Evolutionary conservation across 2,329 filamentous ascomycete genomes (phyloP), one percentile per base, ranked within the genome.

Genomic region (Fusarium kyushuense): DNA sequence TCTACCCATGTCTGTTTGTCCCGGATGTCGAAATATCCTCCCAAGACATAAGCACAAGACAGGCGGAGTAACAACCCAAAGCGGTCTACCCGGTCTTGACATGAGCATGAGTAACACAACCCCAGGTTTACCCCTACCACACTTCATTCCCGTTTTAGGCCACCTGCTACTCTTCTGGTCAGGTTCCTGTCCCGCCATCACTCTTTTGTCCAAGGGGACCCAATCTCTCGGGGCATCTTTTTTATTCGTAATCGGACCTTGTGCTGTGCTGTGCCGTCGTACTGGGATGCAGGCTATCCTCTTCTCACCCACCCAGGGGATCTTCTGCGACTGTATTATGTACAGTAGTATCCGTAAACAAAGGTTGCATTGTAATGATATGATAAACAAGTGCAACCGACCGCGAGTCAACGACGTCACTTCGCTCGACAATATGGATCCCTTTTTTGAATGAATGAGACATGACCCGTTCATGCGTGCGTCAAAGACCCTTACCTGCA

Each of bases 1-100:
- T 21, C 27, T n/a, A 27, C 23, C 46, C 32, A 36, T 49, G 46
- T 49, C 46, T 36, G 32, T 36, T 8, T 27, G 27, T 49, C 46
- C 13, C 46, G 21, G 46, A 38, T 49, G 47, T 49, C 47, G n/a
- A 36, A 49, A 19, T 35, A 14, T 30, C 12, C 17, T 48, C 30
- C 30, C 21, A 29, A 56, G 65, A 56, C 65, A 27, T 8, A 27
- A 27, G 27, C 27, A 65, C 30, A 53, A 23, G 61, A 48, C 60
- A 65, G 64, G 65, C 67, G 68, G 67, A 68, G 66, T 53, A 56
- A 42, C 67, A 62, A 53, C 67, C 69, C 63, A 63, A 72, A 67
- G 58, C 51, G 55, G 64, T 58, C 69, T 63, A 59, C 40, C 58
- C 54, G 56, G 65, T 53, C 65, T 59, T 65, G 65, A 61, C 52